Evolutionary conservation across 2,329 filamentous ascomycete species (phyloP).

Genomic region (Bipolaris bicolor): DNA sequence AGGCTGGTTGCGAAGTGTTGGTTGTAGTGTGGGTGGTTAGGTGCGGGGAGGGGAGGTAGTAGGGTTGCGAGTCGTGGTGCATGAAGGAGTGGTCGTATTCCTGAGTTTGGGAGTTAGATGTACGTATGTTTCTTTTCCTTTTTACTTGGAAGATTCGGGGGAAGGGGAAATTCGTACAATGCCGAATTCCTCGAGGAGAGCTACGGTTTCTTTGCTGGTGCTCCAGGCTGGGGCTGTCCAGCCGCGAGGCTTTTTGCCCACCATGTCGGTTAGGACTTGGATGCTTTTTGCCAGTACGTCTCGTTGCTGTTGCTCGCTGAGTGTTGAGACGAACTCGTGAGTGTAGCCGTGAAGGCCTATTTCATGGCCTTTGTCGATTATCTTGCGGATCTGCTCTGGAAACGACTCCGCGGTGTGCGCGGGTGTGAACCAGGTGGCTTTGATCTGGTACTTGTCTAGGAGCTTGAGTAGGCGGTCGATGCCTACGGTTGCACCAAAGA

Average conservation of each 20-base stretch:
- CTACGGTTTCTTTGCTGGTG: slow-evolving; percentile 47
- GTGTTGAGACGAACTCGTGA: slow-evolving; percentile 46
- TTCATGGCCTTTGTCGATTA: slow-evolving; percentile 52
- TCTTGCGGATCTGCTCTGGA: slow-evolving; percentile 55
- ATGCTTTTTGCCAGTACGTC: slow-evolving; percentile 50
- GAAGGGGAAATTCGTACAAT: slow-evolving; percentile 31
- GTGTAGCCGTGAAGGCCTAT: slow-evolving; percentile 52
- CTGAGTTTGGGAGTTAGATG: slow-evolving; percentile 10
- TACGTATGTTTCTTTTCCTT: too few relatives aligned
- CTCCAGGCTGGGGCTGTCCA: slow-evolving; percentile 55
- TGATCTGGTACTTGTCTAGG: slow-evolving; percentile 51
- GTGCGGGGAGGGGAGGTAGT: slow-evolving; percentile 40
- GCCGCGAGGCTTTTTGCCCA: slow-evolving; percentile 51
- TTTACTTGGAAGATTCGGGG: too few relatives aligned
- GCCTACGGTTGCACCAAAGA: slow-evolving; percentile 52
- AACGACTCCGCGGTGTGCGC: slow-evolving; percentile 56
- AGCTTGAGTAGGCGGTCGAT: slow-evolving; percentile 51
- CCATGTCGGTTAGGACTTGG: slow-evolving; percentile 47
- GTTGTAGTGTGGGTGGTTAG: slow-evolving; percentile 54
- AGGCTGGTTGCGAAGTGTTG: slow-evolving; percentile 38
- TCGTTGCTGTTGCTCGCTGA: slow-evolving; percentile 52
- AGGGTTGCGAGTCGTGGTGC: slow-evolving; percentile 56
- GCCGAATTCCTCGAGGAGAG: slow-evolving; percentile 51
- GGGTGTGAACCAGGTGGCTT: slow-evolving; percentile 52
- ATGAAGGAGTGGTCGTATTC: slow-evolving; percentile 61